Evolutionary conservation across 164 flowering plant genomes (phyloP).

Genomic region (Annona squamosa): DNA sequence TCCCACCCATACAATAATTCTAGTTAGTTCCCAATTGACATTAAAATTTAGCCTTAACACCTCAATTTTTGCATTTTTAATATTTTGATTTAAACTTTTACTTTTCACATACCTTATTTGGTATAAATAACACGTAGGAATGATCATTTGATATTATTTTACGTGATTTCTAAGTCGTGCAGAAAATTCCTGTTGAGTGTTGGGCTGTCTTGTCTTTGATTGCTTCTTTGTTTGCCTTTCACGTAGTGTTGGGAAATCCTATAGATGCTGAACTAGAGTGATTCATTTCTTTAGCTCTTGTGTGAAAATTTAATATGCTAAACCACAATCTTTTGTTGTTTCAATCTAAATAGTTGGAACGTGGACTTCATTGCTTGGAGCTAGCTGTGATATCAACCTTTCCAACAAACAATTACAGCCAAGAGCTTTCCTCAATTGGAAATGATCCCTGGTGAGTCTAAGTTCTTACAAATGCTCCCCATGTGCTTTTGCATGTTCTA

Average conservation of each 20-base stretch:
- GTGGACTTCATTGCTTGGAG: constrained; percentile 77
- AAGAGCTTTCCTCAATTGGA: constrained; percentile 42
- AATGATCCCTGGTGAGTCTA: constrained; percentile 66
- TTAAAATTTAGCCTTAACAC: too few relatives aligned
- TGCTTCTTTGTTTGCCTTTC: not conserved
- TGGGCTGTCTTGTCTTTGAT: too few relatives aligned
- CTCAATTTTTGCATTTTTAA: too few relatives aligned
- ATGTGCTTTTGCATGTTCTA: not conserved
- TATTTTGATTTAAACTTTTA: too few relatives aligned
- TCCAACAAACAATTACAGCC: constrained; percentile 67
- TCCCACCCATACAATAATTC: too few relatives aligned
- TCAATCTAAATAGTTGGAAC: constrained; percentile 49
- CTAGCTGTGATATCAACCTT: constrained; percentile 60
- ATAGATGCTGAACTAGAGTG: not conserved
- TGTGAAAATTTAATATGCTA: not conserved
- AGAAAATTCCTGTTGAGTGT: too few relatives aligned
- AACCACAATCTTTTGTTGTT: not conserved
- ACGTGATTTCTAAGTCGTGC: too few relatives aligned
- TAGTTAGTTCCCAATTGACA: too few relatives aligned
- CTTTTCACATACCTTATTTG: too few relatives aligned
- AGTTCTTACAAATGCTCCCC: not conserved
- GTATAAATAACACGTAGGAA: too few relatives aligned
- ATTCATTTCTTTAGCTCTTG: not conserved
- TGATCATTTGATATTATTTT: too few relatives aligned
- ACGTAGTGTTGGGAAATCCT: not conserved